Conservation (phyloP, 805 yeast species). For the Kregervanrija delftensis region DNA sequence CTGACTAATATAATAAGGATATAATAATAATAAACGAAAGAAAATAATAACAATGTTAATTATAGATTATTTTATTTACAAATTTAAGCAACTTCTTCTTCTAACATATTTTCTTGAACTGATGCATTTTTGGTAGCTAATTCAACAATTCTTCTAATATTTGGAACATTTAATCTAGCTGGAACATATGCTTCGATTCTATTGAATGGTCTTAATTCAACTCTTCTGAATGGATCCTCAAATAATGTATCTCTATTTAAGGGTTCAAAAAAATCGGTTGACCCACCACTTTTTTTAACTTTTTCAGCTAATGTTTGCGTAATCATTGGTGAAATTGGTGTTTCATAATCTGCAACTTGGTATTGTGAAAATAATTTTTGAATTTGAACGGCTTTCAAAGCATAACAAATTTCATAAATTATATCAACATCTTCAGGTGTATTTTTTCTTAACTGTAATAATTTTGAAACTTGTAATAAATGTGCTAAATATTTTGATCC, state of each 20-base stretch:
- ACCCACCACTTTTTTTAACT: constrained; percentile 53
- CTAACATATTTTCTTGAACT: constrained; percentile 41
- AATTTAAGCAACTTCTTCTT: too few relatives aligned
- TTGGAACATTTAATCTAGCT: constrained; percentile 86
- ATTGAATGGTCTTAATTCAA: constrained; percentile 69
- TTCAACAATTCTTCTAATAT: constrained; percentile 81
- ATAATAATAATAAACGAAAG: neutral
- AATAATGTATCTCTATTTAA: constrained; percentile 68
- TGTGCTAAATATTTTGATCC: constrained; percentile 81
- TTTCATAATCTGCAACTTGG: constrained; percentile 88
- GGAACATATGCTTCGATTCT: constrained; percentile 89
- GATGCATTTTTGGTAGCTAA: constrained; percentile 79
- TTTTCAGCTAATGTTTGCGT: constrained; percentile 74
- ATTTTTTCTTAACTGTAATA: constrained; percentile 85
- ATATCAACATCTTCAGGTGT: constrained; percentile 85
- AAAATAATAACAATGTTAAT: neutral
- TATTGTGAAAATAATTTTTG: constrained; percentile 88
- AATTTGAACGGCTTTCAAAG: constrained; percentile 89
- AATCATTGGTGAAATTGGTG: constrained; percentile 80
- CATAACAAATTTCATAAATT: constrained; percentile 90
- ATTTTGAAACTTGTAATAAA: constrained; percentile 85
- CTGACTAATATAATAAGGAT: neutral
- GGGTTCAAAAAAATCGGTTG: constrained; percentile 63
- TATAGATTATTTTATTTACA: too few relatives aligned
- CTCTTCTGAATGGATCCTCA: constrained; percentile 75